Evolutionary conservation across 495 filamentous ascomycete species (phyloP).

Genomic region (Lepraria neglecta): DNA sequence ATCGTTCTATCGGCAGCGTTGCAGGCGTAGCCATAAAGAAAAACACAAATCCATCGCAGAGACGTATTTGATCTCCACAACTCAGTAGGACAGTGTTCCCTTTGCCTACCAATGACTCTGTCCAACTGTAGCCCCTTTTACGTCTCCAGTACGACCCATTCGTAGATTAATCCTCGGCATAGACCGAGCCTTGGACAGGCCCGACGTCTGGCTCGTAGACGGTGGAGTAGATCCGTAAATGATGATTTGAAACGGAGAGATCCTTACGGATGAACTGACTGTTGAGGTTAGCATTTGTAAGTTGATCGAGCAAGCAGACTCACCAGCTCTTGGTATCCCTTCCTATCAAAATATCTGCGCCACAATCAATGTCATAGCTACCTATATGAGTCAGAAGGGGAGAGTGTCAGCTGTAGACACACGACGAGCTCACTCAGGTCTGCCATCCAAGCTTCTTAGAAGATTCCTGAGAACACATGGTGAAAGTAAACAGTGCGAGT

Average conservation of each 20-base stretch:
- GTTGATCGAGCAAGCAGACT: background rate
- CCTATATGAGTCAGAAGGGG: background rate
- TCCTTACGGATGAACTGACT: constrained; percentile 42
- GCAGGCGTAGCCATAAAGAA: constrained; percentile 21
- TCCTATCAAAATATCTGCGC: constrained; percentile 37
- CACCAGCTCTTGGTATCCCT: constrained; percentile 36
- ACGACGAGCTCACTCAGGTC: background rate
- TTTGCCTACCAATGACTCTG: constrained; percentile 41
- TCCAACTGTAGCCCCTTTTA: constrained; percentile 48
- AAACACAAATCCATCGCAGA: constrained; percentile 25
- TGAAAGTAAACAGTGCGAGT: background rate
- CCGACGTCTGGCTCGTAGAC: constrained; percentile 40
- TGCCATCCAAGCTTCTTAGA: background rate
- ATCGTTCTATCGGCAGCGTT: background rate
- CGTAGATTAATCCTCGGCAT: constrained; percentile 53
- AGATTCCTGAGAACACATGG: background rate
- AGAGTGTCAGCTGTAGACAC: background rate
- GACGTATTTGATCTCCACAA: constrained; percentile 46
- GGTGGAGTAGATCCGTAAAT: constrained; percentile 58
- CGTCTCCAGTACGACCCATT: constrained; percentile 55
- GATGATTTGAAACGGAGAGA: constrained; percentile 48
- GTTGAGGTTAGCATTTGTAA: background rate
- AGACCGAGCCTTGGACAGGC: constrained; percentile 46
- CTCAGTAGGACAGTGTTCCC: constrained; percentile 45
- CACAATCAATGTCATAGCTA: constrained; percentile 24